phyloP scores from a whole-genome alignment of 1,139 yeast genomes.

The Meyerozyma carpophila region DNA sequence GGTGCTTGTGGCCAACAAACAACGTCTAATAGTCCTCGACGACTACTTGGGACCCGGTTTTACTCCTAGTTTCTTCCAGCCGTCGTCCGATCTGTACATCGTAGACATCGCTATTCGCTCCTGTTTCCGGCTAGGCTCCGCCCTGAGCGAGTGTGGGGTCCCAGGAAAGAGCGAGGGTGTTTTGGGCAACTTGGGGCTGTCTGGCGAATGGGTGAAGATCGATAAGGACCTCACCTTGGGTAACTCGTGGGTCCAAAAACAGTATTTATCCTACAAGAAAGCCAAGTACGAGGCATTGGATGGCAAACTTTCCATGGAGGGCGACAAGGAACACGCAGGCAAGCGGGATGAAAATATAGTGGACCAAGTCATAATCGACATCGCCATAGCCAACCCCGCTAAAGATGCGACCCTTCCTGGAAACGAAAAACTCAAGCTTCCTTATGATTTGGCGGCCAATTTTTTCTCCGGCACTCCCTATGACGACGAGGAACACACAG shows the following conservation, averaged over 20 bases:
- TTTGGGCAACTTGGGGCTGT: slow-evolving; percentile 23
- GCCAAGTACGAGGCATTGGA: slow-evolving; percentile 19
- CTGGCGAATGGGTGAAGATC: slow-evolving; percentile 33
- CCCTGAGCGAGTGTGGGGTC: slow-evolving; percentile 25
- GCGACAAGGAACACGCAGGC: slow-evolving; percentile 3
- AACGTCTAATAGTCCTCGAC: slow-evolving; percentile 23
- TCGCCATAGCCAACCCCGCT: slow-evolving; percentile 27
- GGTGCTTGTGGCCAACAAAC: slow-evolving; percentile 28
- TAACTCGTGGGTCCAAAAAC: slow-evolving; percentile 25
- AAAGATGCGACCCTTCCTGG: slow-evolving; percentile 27
- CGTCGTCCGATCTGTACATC: slow-evolving; percentile 31
- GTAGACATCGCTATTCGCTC: slow-evolving; percentile 29
- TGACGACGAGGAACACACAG: slow-evolving; percentile 24
- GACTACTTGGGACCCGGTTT: slow-evolving; percentile 25
- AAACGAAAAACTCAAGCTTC: slow-evolving; percentile 25
- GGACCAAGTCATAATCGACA: slow-evolving; percentile 28
- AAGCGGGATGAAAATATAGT: slow-evolving; percentile 10
- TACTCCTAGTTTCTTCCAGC: slow-evolving; percentile 38
- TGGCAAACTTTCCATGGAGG: slow-evolving; percentile 6
- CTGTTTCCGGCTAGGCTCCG: slow-evolving; percentile 24
- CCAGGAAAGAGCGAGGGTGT: slow-evolving; percentile 24
- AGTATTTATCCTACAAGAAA: slow-evolving; percentile 29
- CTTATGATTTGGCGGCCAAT: slow-evolving; percentile 24
- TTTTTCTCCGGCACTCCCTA: slow-evolving; percentile 22
- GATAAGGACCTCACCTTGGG: slow-evolving; percentile 37